These are phyloP conservation scores for Podospora fimiseda DNA, from an alignment of 495 filamentous ascomycete genomes.

Conservation along the genomic window DNA sequence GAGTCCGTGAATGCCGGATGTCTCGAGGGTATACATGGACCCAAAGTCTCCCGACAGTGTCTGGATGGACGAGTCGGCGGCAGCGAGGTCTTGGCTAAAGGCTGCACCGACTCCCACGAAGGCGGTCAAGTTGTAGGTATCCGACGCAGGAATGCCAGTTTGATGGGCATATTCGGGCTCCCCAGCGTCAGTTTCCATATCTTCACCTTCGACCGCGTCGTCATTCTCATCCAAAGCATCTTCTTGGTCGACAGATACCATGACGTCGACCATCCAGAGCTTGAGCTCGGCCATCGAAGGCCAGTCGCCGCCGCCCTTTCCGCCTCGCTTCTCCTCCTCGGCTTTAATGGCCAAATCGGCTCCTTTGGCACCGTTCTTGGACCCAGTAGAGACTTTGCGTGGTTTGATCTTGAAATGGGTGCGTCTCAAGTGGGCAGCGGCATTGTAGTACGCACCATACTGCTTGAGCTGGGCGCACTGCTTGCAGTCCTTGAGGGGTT, in stretches of 20 bases:
- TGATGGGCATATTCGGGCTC: conserved; percentile 11
- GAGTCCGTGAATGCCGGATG: conserved; percentile 21
- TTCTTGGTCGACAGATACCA: conserved; percentile 32
- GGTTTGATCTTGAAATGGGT: conserved; percentile 67
- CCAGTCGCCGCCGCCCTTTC: conserved; percentile 76
- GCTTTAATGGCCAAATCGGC: conserved; percentile 27
- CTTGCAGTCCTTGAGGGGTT: conserved; percentile 77
- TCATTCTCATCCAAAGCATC: conserved; percentile 24
- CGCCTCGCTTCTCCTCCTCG: conserved; percentile 58
- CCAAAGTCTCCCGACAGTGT: conserved; percentile 12
- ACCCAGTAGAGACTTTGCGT: conserved; percentile 34
- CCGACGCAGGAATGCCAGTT: conserved; percentile 7
- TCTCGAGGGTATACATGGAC: conserved; percentile 17
- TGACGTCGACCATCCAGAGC: conserved; percentile 73
- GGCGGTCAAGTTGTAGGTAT: conserved; percentile 21
- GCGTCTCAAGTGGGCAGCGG: conserved; percentile 82
- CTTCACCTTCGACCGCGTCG: conserved; percentile 26
- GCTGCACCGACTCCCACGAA: conserved; percentile 29
- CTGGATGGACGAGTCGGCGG: conserved; percentile 8
- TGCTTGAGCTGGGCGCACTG: conserved; percentile 69
- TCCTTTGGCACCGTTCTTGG: conserved; percentile 31
- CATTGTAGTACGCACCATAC: conserved; percentile 94
- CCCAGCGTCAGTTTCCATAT: conserved; percentile 22
- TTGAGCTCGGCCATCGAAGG: conserved; percentile 77
- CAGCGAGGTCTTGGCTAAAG: conserved; percentile 18